Conservation (phyloP, 106 monocot genomes). For the Agapanthus africanus region DNA sequence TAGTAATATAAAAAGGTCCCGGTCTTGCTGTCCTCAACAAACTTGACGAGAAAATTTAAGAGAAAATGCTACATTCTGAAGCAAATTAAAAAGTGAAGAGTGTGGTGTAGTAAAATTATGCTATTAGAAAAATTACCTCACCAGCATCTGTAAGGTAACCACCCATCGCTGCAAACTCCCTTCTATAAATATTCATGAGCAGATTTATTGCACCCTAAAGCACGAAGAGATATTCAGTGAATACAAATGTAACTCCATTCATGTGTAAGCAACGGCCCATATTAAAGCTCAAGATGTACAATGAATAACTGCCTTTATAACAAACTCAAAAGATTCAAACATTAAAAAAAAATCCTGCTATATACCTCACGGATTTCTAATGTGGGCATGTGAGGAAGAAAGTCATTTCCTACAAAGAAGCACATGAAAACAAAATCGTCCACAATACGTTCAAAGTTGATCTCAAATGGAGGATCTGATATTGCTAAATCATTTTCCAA, state of each 20-base stretch:
- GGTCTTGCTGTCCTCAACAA: not conserved
- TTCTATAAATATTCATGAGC: conserved; percentile 71
- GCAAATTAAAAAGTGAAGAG: not conserved
- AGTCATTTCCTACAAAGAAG: conserved; percentile 98
- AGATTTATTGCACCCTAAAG: conserved; percentile 91
- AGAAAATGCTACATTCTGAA: not conserved
- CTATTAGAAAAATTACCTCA: conserved; percentile 51
- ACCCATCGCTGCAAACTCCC: conserved; percentile 78
- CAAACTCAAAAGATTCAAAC: not conserved
- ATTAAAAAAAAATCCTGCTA: not conserved
- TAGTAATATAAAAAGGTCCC: not conserved
- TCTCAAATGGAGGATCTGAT: conserved; percentile 58
- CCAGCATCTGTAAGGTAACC: conserved; percentile 87
- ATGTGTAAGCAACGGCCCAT: not conserved
- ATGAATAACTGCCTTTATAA: too few species aligned
- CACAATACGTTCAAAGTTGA: conserved; percentile 72
- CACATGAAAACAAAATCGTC: conserved; percentile 97
- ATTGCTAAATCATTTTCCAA: conserved; percentile 77
- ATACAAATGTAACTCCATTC: not conserved
- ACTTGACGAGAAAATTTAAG: not conserved
- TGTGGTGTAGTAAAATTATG: not conserved
- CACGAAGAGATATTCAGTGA: not conserved
- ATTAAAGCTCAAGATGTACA: conserved; percentile 1
- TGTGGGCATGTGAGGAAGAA: conserved; percentile 95
- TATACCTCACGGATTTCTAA: conserved; percentile 95